Base-by-base conservation (phyloP, 78 protist genomes). In the Dictyostelium intermedium region DNA sequence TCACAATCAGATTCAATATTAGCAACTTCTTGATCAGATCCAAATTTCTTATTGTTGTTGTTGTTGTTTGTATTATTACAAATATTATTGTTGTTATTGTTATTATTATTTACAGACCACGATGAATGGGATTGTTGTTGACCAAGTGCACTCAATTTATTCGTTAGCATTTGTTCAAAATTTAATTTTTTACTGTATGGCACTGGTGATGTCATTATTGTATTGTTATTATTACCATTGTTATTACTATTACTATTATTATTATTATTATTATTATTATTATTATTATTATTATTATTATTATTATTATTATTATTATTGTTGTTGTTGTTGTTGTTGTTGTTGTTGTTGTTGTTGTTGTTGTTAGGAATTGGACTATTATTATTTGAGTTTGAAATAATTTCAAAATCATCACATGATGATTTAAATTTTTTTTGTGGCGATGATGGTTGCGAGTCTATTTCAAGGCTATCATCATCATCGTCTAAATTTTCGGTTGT, bases 21-120 rank as follows among this genome's bases (percentile, higher is more conserved):
- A 32, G 80, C 93, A 27, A 89, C 93, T 69, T 80, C 76, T 80
- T 89, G 93, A 43, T 89, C 93, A 1, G 23, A 18, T 41, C 61
- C 47, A 45, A 18, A 16, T 27, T 25, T 20, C 3, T 39, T 79
- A 20, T 27, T 25, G 25, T 45, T 45, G n/a, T 77, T 77, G 25
- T 45, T 45, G 25, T 34, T 82, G 50, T 60, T 82, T 14, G 60
- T 50, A 50, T 11, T 50, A 50, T 50, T 50, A 50, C 61, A 50
- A 50, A 50, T 76, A 23, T 43, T 76, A 47, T 45, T 79, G 13
- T 45, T 79, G 13, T 20, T 43, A 23, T 11, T 18, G 11, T 53
- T 61, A 25, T 34, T 82, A 39, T 63, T 82, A 30, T 82, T 82
- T 27, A 82, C 60, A 32, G 86, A 45, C 39, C 69, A 53, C 13